Conservation (phyloP, 2,329 filamentous ascomycete species). For the Blastomyces parvus region DNA sequence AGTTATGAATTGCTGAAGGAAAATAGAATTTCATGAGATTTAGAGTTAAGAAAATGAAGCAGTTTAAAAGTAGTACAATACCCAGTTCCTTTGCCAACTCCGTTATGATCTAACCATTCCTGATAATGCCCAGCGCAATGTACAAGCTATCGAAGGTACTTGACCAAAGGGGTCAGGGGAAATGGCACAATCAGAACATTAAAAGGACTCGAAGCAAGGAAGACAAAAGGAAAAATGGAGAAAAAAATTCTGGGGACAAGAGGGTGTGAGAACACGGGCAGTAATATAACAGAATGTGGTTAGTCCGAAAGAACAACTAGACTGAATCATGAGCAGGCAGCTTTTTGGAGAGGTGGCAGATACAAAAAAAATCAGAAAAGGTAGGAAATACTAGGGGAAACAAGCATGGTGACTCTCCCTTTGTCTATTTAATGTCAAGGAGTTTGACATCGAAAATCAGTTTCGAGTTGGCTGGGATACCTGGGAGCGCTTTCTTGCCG, state of each 20-base stretch:
- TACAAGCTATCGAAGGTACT: slow-evolving; percentile 30
- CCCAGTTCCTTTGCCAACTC: slow-evolving; percentile 11
- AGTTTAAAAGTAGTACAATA: background rate
- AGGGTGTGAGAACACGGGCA: background rate
- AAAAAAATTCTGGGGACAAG: slow-evolving; percentile 10
- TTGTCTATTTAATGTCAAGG: slow-evolving; percentile 65
- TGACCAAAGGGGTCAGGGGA: background rate
- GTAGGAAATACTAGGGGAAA: background rate
- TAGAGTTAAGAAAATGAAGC: too few relatives aligned
- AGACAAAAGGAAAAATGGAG: slow-evolving; percentile 16
- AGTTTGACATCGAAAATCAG: slow-evolving; percentile 88
- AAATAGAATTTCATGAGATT: background rate
- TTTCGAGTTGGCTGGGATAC: slow-evolving; percentile 84
- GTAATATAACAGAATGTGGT: background rate
- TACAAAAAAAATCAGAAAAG: slow-evolving; percentile 1
- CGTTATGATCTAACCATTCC: slow-evolving; percentile 28
- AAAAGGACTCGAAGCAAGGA: slow-evolving; percentile 20
- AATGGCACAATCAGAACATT: slow-evolving; percentile 25
- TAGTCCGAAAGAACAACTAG: background rate
- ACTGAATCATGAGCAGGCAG: background rate
- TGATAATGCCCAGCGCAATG: slow-evolving; percentile 23
- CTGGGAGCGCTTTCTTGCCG: slow-evolving; percentile 70
- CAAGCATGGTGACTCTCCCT: background rate
- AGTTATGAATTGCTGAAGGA: background rate
- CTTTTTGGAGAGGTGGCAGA: slow-evolving; percentile 1